Conservation (phyloP, 129 eudicot genomes). For the Flaveria trinervia region DNA sequence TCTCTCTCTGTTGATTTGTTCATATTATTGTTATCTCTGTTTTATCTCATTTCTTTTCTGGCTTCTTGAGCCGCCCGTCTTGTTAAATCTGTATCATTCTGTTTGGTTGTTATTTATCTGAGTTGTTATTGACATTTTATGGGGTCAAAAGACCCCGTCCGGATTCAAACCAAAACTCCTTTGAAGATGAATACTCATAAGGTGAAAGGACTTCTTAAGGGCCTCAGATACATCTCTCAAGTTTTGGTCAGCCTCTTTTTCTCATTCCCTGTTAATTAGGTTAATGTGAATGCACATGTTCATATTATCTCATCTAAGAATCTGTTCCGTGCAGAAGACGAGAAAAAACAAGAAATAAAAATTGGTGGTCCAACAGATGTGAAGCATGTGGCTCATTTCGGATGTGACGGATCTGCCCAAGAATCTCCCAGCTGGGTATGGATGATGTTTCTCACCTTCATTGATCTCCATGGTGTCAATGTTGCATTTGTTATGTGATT, state of each 20-base stretch:
- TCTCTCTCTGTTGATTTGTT: slow-evolving; percentile 18
- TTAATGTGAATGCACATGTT: not conserved
- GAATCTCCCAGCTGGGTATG: slow-evolving; percentile 65
- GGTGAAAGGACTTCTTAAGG: slow-evolving; percentile 58
- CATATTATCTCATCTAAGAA: not conserved
- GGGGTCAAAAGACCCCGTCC: slow-evolving; percentile 34
- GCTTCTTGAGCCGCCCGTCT: not conserved
- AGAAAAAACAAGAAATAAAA: slow-evolving; percentile 51
- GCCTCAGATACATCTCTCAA: slow-evolving; percentile 52
- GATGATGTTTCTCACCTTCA: not conserved
- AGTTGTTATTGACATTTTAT: slow-evolving; percentile 10
- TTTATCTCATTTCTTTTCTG: not conserved
- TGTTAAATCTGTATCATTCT: not conserved
- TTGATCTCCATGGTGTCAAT: not conserved
- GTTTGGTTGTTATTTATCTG: slow-evolving; percentile 11
- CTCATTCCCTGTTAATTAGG: not conserved
- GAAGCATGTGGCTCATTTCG: slow-evolving; percentile 67
- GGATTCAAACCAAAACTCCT: slow-evolving; percentile 12
- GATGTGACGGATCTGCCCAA: slow-evolving; percentile 56
- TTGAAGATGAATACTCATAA: slow-evolving; percentile 28
- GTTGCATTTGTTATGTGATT: not conserved
- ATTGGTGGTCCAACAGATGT: slow-evolving; percentile 74
- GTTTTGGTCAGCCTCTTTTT: slow-evolving; percentile 44
- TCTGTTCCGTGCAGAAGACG: slow-evolving; percentile 35
- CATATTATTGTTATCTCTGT: not conserved